These are phyloP conservation scores for Ambrosia artemisiifolia DNA, from an alignment of 129 eudicot genomes.

Conservation along the genomic window DNA sequence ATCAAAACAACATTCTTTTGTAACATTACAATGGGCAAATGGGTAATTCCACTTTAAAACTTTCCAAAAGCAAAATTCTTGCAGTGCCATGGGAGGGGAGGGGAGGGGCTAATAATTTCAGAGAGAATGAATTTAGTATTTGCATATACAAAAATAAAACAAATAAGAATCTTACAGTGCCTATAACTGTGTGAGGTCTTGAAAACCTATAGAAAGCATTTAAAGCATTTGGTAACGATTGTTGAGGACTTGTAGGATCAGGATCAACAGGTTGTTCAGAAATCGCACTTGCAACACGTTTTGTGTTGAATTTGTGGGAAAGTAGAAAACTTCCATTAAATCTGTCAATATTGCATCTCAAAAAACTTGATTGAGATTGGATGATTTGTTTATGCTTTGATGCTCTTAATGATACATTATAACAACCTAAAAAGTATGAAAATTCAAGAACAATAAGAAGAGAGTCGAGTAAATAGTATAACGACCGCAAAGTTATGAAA, in stretches of 20 bases:
- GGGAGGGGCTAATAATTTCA: not conserved
- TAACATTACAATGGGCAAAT: not conserved
- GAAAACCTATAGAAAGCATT: constrained; percentile 94
- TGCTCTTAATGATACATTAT: constrained; percentile 38
- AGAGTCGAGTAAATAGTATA: not conserved
- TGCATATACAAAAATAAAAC: not conserved
- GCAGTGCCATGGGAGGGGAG: not conserved
- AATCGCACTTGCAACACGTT: constrained; percentile 39
- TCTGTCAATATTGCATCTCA: constrained; percentile 28
- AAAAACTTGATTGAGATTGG: constrained; percentile 28
- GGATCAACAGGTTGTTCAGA: constrained; percentile 67
- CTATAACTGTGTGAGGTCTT: constrained; percentile 95
- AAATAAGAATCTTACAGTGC: constrained; percentile 66
- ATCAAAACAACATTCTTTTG: not conserved
- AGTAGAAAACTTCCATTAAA: constrained; percentile 21
- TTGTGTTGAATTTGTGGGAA: constrained; percentile 28
- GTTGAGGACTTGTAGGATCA: constrained; percentile 47
- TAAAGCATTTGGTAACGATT: constrained; percentile 41
- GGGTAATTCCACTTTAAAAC: not conserved
- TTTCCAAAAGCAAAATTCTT: not conserved
- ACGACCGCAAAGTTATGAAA: not conserved
- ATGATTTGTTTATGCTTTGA: constrained; percentile 32
- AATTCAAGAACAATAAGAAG: not conserved
- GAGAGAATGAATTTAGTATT: not conserved
- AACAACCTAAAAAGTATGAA: constrained; percentile 33